phyloP scores from a whole-genome alignment of 768 basidiomycete species.

The Termitomyces sp. region DNA sequence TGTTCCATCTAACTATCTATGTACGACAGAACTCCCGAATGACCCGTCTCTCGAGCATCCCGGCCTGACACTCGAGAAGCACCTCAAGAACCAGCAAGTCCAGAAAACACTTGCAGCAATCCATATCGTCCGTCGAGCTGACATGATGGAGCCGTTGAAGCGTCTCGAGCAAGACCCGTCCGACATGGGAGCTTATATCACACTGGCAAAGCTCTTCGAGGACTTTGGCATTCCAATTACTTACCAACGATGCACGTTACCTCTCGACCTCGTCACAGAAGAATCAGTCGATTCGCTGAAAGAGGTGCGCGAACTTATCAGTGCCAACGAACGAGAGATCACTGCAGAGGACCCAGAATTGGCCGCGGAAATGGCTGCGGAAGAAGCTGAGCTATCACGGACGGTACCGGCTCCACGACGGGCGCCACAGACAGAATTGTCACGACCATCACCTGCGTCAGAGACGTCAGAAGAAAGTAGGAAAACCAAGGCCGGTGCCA shows the following conservation, averaged over 20 bases:
- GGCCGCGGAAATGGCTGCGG: conserved; percentile 4
- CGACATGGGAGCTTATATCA: background rate
- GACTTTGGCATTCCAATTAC: background rate
- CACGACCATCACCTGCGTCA: background rate
- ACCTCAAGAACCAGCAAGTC: background rate
- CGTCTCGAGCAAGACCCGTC: background rate
- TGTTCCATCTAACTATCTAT: background rate
- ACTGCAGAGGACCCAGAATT: background rate
- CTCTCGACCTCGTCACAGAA: background rate
- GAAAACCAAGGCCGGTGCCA: background rate
- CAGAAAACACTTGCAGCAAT: background rate
- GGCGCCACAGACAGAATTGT: background rate
- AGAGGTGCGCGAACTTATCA: background rate
- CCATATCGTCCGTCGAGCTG: background rate
- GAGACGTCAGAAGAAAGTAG: background rate
- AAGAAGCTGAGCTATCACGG: background rate
- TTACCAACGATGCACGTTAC: background rate
- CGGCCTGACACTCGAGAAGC: background rate
- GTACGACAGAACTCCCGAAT: background rate
- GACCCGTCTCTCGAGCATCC: background rate
- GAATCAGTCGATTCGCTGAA: background rate
- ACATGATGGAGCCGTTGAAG: background rate
- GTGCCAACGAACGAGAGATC: background rate
- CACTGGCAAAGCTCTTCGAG: background rate
- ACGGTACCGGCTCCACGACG: no score